phyloP scores from a whole-genome alignment of 768 basidiomycete genomes.

The Chalciporus chontae region DNA sequence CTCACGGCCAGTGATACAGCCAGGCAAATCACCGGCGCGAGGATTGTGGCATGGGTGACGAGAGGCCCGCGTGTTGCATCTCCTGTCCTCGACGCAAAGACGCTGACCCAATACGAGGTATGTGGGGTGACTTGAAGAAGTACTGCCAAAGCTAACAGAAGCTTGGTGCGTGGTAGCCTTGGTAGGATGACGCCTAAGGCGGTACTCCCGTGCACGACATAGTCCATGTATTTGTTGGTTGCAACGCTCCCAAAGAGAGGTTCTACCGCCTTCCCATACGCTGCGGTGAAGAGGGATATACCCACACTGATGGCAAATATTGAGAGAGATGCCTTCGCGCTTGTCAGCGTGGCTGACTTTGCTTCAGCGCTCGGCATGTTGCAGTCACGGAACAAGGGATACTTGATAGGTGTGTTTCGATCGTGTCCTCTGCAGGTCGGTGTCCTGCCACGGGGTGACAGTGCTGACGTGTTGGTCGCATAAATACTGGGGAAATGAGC shows the following conservation, averaged over 20 bases:
- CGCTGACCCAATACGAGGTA: constrained; percentile 64
- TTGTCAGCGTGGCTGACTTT: constrained; percentile 10
- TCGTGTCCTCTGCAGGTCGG: no score
- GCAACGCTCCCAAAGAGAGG: constrained; percentile 68
- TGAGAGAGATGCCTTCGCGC: constrained; percentile 17
- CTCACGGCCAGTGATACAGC: constrained; percentile 44
- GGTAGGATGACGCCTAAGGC: constrained; percentile 32
- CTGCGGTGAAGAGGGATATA: constrained; percentile 56
- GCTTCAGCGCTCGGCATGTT: constrained; percentile 8
- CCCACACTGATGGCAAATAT: constrained; percentile 27
- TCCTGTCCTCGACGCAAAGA: constrained; percentile 51
- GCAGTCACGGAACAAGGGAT: neutral
- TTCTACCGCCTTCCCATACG: constrained; percentile 59
- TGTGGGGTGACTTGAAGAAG: constrained; percentile 50
- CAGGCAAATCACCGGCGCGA: constrained; percentile 55
- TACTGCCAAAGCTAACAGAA: constrained; percentile 34
- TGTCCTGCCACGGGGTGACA: no score
- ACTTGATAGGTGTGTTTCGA: no score
- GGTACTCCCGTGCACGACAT: constrained; percentile 36
- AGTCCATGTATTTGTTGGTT: constrained; percentile 46
- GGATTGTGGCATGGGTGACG: constrained; percentile 50
- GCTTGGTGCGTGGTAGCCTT: constrained; percentile 22
- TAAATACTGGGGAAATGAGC: no score
- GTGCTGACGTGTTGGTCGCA: no score
- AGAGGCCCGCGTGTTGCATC: constrained; percentile 57